These are phyloP conservation scores for Nicotiana sylvestris DNA, from an alignment of 257 asterid genomes.

Conservation along the genomic window DNA sequence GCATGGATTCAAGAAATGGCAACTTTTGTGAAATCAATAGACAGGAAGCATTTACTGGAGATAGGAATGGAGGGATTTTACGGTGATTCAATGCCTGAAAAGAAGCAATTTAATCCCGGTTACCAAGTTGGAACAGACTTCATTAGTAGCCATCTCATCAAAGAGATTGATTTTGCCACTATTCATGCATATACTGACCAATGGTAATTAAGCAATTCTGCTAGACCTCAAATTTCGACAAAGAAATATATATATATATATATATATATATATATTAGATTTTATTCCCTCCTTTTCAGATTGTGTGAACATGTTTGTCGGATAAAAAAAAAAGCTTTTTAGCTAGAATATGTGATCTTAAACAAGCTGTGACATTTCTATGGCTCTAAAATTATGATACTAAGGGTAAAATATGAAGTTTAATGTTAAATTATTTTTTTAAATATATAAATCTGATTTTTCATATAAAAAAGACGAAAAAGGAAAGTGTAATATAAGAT, in stretches of 20 bases:
- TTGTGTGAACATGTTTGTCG: too few relatives aligned
- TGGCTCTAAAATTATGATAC: too few relatives aligned
- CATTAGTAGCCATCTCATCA: constrained; percentile 37
- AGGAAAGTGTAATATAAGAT: too few relatives aligned
- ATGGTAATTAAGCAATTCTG: constrained; percentile 25
- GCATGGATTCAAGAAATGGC: constrained; percentile 55
- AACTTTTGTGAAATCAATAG: constrained; percentile 38
- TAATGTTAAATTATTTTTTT: too few relatives aligned
- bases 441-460: too few relatives aligned
- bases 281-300: too few relatives aligned
- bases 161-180: constrained; percentile 48
- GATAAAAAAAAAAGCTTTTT: too few relatives aligned
- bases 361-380: too few relatives aligned
- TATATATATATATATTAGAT: too few relatives aligned
- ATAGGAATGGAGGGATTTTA: constrained; percentile 58
- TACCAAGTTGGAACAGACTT: constrained; percentile 54
- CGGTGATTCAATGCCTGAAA: constrained; percentile 40
- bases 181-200: constrained; percentile 52
- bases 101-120: constrained; percentile 44
- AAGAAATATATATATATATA: not conserved
- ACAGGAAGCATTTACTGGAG: constrained; percentile 36
- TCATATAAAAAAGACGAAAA: too few relatives aligned
- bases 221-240: not conserved
- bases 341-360: too few relatives aligned
- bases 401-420: too few relatives aligned